These are phyloP conservation scores for Adiantum capillusveneris DNA, from an alignment of 75 land plant species.

Conservation along the genomic window DNA sequence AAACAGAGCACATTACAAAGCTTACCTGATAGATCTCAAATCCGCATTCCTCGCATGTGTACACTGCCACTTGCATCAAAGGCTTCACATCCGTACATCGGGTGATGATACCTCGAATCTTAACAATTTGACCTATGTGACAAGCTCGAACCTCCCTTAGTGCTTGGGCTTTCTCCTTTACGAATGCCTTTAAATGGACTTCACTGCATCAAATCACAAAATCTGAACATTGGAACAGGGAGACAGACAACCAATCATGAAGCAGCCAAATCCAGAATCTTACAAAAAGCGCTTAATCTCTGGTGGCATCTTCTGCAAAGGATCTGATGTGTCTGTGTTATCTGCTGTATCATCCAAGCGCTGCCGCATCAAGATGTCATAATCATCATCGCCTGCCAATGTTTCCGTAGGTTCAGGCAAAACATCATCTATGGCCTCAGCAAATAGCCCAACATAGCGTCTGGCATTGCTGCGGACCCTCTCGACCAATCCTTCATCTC, in stretches of 20 bases:
- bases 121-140: conserved; percentile 88
- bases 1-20: not conserved
- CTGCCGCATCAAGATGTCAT: conserved; percentile 86
- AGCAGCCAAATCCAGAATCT: conserved; percentile 14
- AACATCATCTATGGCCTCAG: conserved; percentile 77
- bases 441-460: conserved; percentile 73
- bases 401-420: conserved; percentile 89
- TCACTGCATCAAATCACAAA: conserved; percentile 43
- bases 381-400: conserved; percentile 68
- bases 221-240: no score
- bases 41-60: conserved; percentile 96
- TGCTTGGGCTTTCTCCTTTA: conserved; percentile 59
- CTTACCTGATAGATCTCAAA: conserved; percentile 92
- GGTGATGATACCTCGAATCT: conserved; percentile 83
- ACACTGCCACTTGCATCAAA: conserved; percentile 93
- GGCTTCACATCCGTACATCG: conserved; percentile 99
- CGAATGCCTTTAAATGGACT: conserved; percentile 65
- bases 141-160: conserved; percentile 83
- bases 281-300: conserved; percentile 91
- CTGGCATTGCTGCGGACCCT: conserved; percentile 71
- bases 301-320: conserved; percentile 72
- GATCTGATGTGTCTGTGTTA: conserved; percentile 58
- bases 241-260: not conserved
- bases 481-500: conserved; percentile 59
- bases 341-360: conserved; percentile 64